phyloP scores from a whole-genome alignment of 441 rosid genomes.

The Dalechampia spathulata region DNA sequence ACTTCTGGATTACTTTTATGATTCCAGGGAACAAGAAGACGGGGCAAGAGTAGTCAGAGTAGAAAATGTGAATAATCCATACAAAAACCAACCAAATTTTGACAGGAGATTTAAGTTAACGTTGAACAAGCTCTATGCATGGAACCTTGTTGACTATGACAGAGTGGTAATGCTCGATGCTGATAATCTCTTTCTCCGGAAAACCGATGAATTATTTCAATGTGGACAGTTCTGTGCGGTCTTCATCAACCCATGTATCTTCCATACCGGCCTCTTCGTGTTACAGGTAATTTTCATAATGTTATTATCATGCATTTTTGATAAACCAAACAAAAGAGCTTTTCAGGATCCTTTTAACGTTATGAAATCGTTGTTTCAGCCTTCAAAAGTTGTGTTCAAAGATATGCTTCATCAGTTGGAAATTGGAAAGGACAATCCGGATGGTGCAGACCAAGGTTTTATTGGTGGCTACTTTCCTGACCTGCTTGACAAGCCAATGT shows the following conservation, averaged over 20 bases:
- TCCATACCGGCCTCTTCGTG: conserved; percentile 94
- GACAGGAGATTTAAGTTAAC: conserved; percentile 75
- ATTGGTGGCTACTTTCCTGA: conserved; percentile 80
- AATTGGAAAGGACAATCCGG: conserved; percentile 52
- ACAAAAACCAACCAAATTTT: conserved; percentile 50
- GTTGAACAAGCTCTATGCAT: conserved; percentile 84
- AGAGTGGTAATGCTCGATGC: conserved; percentile 88
- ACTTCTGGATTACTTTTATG: too few species aligned
- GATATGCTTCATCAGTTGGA: conserved; percentile 73
- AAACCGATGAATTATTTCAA: conserved; percentile 79
- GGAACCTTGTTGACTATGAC: conserved; percentile 75
- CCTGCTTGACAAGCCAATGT: conserved; percentile 71
- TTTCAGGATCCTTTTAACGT: too few species aligned
- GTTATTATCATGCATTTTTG: too few species aligned
- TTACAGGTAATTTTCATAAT: conserved; percentile 47
- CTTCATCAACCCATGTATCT: conserved; percentile 93
- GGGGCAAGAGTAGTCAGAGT: conserved; percentile 80
- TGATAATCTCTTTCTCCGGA: conserved; percentile 80
- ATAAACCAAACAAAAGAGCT: too few species aligned
- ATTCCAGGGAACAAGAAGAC: conserved; percentile 65
- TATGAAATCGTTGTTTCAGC: conserved; percentile 51
- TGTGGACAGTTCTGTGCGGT: conserved; percentile 95
- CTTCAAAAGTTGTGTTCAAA: conserved; percentile 57
- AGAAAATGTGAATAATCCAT: conserved; percentile 81
- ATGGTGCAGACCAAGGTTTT: conserved; percentile 97